Conservation (phyloP, 164 flowering plant genomes). For the Euptelea pleiosperma region DNA sequence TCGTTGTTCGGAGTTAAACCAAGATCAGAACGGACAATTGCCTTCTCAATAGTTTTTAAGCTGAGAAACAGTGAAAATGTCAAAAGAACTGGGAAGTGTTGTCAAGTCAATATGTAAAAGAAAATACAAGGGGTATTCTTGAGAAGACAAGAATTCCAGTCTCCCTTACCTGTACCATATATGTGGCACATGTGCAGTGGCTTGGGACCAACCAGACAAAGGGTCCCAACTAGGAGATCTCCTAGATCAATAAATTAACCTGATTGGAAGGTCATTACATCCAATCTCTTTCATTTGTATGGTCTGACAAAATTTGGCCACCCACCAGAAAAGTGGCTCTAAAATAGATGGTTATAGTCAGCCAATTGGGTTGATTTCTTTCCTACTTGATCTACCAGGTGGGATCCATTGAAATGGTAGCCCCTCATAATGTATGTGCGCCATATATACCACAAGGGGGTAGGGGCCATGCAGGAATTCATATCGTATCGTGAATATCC, state of each 20-base stretch:
- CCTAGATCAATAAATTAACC: too few species aligned
- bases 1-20: conserved; percentile 90
- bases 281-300: too few species aligned
- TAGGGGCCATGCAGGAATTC: neutral
- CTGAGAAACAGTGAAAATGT: conserved; percentile 35
- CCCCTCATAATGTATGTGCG: neutral
- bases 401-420: neutral
- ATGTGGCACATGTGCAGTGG: too few species aligned
- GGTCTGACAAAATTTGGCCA: too few species aligned
- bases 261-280: too few species aligned
- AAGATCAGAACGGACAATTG: conserved; percentile 73
- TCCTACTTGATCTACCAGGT: neutral
- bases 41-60: conserved; percentile 92
- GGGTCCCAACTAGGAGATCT: too few species aligned
- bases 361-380: neutral
- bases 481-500: neutral
- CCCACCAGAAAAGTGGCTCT: too few species aligned
- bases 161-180: neutral
- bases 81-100: neutral
- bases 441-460: neutral
- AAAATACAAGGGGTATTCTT: neutral
- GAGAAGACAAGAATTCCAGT: neutral
- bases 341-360: too few species aligned
- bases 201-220: too few species aligned
- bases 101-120: neutral